Conservation (phyloP, 257 asterid species). For the Lavandula angustifolia region DNA sequence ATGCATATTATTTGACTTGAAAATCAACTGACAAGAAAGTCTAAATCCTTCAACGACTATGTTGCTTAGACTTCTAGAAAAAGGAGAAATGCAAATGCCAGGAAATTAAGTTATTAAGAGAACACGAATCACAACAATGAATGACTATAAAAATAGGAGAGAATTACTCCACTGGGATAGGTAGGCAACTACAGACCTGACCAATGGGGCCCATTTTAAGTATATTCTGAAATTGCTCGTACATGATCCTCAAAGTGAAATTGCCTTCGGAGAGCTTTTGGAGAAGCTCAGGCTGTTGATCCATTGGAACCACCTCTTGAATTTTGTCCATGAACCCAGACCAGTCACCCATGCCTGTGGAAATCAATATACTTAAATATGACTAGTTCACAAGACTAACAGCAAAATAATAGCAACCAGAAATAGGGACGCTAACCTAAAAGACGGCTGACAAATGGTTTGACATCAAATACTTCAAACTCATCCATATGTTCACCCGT, state of each 20-base stretch:
- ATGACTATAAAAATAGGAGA: not conserved
- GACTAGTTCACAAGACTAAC: constrained; percentile 8
- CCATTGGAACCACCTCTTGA: constrained; percentile 95
- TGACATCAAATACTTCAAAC: constrained; percentile 91
- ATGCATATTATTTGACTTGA: not conserved
- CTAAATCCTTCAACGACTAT: constrained; percentile 14
- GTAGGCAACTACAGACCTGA: constrained; percentile 58
- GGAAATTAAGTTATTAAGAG: not conserved
- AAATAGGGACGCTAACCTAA: constrained; percentile 55
- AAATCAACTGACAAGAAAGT: not conserved
- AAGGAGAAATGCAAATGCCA: not conserved
- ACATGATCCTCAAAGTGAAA: constrained; percentile 83
- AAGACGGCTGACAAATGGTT: constrained; percentile 97
- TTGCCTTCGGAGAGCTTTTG: constrained; percentile 90
- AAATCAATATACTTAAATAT: constrained; percentile 1
- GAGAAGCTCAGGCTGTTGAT: constrained; percentile 96
- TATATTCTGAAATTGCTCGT: constrained; percentile 79
- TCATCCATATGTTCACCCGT: constrained; percentile 99
- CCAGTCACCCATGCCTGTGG: constrained; percentile 94
- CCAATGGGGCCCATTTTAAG: constrained; percentile 94
- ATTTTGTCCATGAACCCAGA: constrained; percentile 98
- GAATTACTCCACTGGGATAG: constrained; percentile 6
- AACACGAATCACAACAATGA: constrained; percentile 16
- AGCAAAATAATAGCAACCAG: constrained; percentile 8
- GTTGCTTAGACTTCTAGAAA: not conserved